These are phyloP conservation scores for Candida jianshihensis DNA, from an alignment of 805 yeast genomes.

Conservation along the genomic window DNA sequence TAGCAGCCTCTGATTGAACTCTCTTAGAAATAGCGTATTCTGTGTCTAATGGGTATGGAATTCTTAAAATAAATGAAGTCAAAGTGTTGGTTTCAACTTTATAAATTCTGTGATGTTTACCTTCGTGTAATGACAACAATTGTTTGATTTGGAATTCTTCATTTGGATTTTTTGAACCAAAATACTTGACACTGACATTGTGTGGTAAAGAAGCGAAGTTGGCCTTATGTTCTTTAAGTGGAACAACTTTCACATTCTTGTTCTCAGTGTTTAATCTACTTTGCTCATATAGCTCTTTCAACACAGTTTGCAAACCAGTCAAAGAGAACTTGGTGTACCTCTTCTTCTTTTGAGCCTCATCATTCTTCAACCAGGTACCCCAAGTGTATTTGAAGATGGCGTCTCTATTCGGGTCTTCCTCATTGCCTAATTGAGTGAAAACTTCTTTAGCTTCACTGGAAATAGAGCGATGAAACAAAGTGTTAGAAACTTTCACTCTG, in stretches of 20 bases:
- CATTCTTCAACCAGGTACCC: constrained; percentile 92
- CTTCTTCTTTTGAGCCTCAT: constrained; percentile 61
- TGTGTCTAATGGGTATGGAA: constrained; percentile 76
- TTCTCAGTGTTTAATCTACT: constrained; percentile 28
- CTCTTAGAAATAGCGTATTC: constrained; percentile 59
- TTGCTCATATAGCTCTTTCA: constrained; percentile 36
- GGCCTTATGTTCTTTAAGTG: constrained; percentile 32
- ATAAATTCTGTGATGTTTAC: constrained; percentile 87
- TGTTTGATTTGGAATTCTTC: constrained; percentile 52
- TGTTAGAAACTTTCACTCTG: not conserved
- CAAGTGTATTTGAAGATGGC: constrained; percentile 82
- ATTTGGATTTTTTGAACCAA: constrained; percentile 38
- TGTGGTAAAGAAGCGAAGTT: constrained; percentile 39
- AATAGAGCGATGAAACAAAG: constrained; percentile 20
- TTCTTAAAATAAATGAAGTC: constrained; percentile 64
- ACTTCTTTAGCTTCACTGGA: constrained; percentile 26
- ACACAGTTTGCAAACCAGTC: constrained; percentile 59
- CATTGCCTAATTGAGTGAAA: constrained; percentile 50
- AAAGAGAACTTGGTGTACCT: constrained; percentile 79
- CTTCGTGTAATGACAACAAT: constrained; percentile 83
- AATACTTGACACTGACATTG: constrained; percentile 34
- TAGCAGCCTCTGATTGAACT: constrained; percentile 87
- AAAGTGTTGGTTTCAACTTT: constrained; percentile 57
- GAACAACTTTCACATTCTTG: constrained; percentile 16
- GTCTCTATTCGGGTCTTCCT: constrained; percentile 59